These are phyloP conservation scores for Mycena sp. DNA, from an alignment of 1,284 basidiomycete genomes.

Conservation along the genomic window DNA sequence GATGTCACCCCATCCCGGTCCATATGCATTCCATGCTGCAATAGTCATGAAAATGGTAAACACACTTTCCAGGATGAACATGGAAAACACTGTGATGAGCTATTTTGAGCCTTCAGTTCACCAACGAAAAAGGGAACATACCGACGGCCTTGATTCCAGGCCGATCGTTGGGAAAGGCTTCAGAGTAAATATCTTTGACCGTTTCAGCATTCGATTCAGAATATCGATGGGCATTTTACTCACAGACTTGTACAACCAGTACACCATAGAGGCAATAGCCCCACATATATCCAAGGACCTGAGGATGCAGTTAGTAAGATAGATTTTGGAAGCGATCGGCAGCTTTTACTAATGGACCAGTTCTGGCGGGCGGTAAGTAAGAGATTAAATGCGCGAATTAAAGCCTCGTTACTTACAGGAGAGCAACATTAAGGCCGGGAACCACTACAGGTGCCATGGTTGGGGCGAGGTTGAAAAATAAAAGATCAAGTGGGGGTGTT, in stretches of 20 bases:
- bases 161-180: constrained; percentile 21
- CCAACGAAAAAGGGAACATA: neutral
- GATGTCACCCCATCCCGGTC: constrained; percentile 22
- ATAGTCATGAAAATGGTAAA: constrained; percentile 23
- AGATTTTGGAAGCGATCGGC: neutral
- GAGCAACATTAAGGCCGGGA: neutral
- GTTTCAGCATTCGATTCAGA: neutral
- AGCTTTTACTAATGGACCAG: neutral
- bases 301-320: neutral
- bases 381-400: neutral
- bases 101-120: neutral
- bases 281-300: constrained; percentile 28
- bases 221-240: neutral
- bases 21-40: constrained; percentile 25
- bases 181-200: constrained; percentile 19
- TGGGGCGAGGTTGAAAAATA: no score
- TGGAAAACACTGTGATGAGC: constrained; percentile 6
- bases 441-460: neutral
- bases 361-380: no score
- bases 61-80: constrained; percentile 24
- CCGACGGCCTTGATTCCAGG: neutral
- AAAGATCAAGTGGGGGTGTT: no score
- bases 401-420: neutral
- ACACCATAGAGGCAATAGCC: constrained; percentile 27
- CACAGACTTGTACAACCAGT: constrained; percentile 27